Base-by-base conservation (phyloP, 2,329 filamentous ascomycete genomes). In the Fonsecaea erecta region DNA sequence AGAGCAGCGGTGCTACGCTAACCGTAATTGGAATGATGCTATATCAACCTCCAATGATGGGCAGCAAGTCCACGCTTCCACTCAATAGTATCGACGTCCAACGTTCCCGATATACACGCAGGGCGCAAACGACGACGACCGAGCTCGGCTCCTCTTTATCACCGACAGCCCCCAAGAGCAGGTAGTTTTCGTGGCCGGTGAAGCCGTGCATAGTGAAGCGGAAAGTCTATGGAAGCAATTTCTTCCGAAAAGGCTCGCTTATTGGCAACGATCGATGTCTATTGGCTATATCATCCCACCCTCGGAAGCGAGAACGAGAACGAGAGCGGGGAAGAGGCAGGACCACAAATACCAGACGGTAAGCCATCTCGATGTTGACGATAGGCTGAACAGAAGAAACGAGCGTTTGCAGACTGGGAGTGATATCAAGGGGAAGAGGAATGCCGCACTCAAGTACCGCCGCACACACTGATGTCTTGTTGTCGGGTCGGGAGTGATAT, bases 211-310 rank as follows among this genome's bases (percentile, higher is more conserved):
- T n/a, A n/a, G n/a, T n/a, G 14, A 11, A 40, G n/a, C n/a, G n/a
- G n/a, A 40, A 40, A 12, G 37, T 8, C 37, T 8, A 40, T 40
- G 53, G 53, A 55, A 55, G 32, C 34, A 55, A 34, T 55, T 55
- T 32, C 16, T 37, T 55, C 53, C 53, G 53, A 37, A 5, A n/a
- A n/a, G 26, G 16, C 51, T n/a, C 11, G 14, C 53, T 12, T 16
- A 3, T 30, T 3, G 28, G 34, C 21, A 40, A 37, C n/a, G 24
- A 24, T 16, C 21, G 28, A 34, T 37, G 32, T 14, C 18, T 34
- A 55, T 55, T 55, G 53, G 53, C 12, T 14, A 21, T 21, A 24
- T 6, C 16, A 40, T 24, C 53, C 32, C 32, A 18, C n/a, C 8
- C 43, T 48, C 43, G 43, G 43, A 48, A 48, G 18, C 43, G 43